Conservation (phyloP, 108 stramenopile genomes). For the Pseudonitzschia multistriata region DNA sequence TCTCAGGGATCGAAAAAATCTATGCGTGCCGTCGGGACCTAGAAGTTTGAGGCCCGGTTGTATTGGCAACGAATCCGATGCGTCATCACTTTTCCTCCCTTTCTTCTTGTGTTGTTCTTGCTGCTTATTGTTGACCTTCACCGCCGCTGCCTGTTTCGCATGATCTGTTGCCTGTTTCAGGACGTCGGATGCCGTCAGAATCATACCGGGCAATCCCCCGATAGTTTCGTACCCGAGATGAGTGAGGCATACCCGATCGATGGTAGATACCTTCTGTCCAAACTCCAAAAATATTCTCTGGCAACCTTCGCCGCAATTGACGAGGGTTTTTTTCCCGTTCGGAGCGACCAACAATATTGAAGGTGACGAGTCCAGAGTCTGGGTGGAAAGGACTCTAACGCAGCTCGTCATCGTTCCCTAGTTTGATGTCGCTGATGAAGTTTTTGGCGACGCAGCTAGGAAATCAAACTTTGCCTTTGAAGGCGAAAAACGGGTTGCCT, state of each 20-base stretch:
- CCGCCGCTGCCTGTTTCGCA: conserved; percentile 4
- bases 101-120: conserved; percentile 1
- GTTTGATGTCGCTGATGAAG: no score
- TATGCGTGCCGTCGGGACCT: conserved; percentile 66
- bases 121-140: neutral
- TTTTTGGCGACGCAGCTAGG: no score
- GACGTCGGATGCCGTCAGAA: conserved; percentile 75
- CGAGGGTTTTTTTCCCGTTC: conserved; percentile 64
- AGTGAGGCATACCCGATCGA: conserved; percentile 70
- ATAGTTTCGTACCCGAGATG: conserved; percentile 61
- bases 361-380: conserved; percentile 66
- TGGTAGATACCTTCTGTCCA: conserved; percentile 55
- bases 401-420: conserved; percentile 73
- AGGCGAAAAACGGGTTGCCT: no score
- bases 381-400: conserved; percentile 65
- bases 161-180: conserved; percentile 16
- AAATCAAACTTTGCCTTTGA: no score
- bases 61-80: neutral
- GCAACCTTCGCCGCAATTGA: conserved; percentile 85
- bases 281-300: conserved; percentile 83
- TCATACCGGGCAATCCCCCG: conserved; percentile 83
- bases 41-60: conserved; percentile 53
- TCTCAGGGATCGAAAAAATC: conserved; percentile 64
- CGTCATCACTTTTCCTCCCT: neutral
- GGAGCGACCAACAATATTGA: conserved; percentile 64